phyloP scores from a whole-genome alignment of 2,329 filamentous ascomycete genomes.

The Ophioceras dolichostomum region DNA sequence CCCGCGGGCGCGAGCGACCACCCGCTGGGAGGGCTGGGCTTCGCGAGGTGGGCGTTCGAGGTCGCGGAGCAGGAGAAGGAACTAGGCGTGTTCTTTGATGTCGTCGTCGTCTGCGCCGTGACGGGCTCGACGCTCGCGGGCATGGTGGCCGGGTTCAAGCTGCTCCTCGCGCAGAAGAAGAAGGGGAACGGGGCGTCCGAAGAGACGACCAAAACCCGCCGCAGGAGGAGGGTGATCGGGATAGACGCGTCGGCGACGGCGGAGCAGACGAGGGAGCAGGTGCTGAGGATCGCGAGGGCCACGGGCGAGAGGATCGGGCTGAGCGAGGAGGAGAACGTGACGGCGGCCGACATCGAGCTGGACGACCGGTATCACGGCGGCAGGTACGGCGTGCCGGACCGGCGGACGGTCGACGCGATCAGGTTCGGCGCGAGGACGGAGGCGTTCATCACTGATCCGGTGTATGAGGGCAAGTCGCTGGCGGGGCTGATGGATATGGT shows the following conservation, averaged over 20 bases:
- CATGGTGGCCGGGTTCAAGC: constrained; percentile 50
- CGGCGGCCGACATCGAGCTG: constrained; percentile 47
- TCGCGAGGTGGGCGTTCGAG: constrained; percentile 60
- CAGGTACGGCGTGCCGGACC: constrained; percentile 54
- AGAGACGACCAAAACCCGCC: constrained; percentile 28
- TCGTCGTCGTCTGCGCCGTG: constrained; percentile 56
- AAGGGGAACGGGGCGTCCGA: too few species aligned
- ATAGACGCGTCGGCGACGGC: constrained; percentile 53
- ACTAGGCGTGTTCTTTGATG: constrained; percentile 53
- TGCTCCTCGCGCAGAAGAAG: constrained; percentile 33
- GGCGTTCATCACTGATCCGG: constrained; percentile 62
- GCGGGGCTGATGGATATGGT: constrained; percentile 61
- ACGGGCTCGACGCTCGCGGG: constrained; percentile 61
- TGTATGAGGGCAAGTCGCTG: constrained; percentile 66
- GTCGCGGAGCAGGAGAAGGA: constrained; percentile 50
- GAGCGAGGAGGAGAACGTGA: constrained; percentile 46
- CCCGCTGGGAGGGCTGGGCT: constrained; percentile 56
- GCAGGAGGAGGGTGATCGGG: constrained; percentile 49
- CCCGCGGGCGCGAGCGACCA: constrained; percentile 61
- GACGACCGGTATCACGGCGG: constrained; percentile 55
- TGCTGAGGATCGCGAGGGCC: constrained; percentile 51
- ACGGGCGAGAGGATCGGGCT: constrained; percentile 54
- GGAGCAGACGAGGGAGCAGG: constrained; percentile 50
- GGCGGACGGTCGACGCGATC: constrained; percentile 55
- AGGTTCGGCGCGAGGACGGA: constrained; percentile 55